Evolutionary conservation across 768 basidiomycete species (phyloP), one percentile per base, ranked within the genome.

Genomic region (Trametes villosa): DNA sequence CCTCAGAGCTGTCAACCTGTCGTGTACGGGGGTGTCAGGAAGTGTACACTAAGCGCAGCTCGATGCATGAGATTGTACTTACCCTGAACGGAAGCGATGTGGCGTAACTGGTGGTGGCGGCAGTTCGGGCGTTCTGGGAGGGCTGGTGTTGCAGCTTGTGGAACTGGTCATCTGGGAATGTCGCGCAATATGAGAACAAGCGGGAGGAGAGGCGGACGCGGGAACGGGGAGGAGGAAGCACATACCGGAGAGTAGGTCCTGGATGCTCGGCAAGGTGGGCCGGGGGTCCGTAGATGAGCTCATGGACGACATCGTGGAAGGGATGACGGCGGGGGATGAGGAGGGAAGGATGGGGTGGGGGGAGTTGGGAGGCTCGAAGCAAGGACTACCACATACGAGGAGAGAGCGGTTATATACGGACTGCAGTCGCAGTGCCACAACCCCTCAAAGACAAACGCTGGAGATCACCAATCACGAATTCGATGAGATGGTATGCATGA

Each of bases 401-500:
- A 60, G 46, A n/a, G 29, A 17, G 36, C 22, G 30, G 53, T 54
- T 60, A 54, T 60, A 60, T 60, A 60, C 46, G 40, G 53, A 53
- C 33, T 60, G 31, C 44, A 24, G 44, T 42, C 59, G 53, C 53
- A 54, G 59, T 50, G 53, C 53, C 53, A 50, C 46, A 40, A 29
- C 31, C 31, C 59, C 29, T 29, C 12, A 44, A 44, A 47, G 55
- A 60, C 59, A 54, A 41, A 45, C 53, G 48, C 49, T 54, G 53
- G 31, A 42, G 59, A 60, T 60, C 59, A 60, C 47, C 47, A 46
- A 60, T 60, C 59, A 60, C 27, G 45, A 40, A 20, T 38, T 40
- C 46, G 27, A 15, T 12, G 20, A 46, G 54, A 46, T 56, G 55
- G 52, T 31, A 30, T 13, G 27, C 22, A 13, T n/a, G 6, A 49